phyloP scores from a whole-genome alignment of 768 basidiomycete species.

The Amanita muscaria region DNA sequence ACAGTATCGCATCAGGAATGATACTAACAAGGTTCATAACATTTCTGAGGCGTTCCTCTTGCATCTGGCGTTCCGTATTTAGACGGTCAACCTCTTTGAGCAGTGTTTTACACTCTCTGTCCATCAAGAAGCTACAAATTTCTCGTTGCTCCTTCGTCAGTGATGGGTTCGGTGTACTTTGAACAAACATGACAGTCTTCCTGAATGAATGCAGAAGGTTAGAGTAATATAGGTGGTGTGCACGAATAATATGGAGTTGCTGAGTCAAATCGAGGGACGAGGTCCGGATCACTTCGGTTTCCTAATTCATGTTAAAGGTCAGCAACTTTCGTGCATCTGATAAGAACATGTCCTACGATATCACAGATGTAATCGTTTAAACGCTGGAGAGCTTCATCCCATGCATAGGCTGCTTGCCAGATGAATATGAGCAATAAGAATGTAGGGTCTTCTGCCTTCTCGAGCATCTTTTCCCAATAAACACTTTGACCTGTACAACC shows the following conservation, averaged over 20 bases:
- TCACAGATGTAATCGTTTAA: slow-evolving; percentile 42
- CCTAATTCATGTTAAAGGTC: slow-evolving; percentile 23
- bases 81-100: slow-evolving; percentile 41
- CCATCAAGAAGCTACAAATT: slow-evolving; percentile 26
- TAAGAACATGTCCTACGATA: slow-evolving; percentile 27
- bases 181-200: slow-evolving; percentile 43
- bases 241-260: slow-evolving; percentile 49
- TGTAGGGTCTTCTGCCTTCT: slow-evolving; percentile 41
- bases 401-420: slow-evolving; percentile 55
- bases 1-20: not conserved
- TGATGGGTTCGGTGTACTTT: slow-evolving; percentile 42
- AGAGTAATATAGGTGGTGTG: slow-evolving; percentile 50
- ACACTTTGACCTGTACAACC: slow-evolving; percentile 29
- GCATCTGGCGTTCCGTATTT: slow-evolving; percentile 31
- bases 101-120: slow-evolving; percentile 38
- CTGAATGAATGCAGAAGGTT: slow-evolving; percentile 46
- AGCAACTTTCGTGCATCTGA: not conserved
- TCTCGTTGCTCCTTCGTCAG: slow-evolving; percentile 26
- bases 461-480: slow-evolving; percentile 36
- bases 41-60: slow-evolving; percentile 38
- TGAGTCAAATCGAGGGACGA: slow-evolving; percentile 38
- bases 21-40: slow-evolving; percentile 37
- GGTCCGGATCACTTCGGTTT: slow-evolving; percentile 37
- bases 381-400: slow-evolving; percentile 50
- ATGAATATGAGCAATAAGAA: slow-evolving; percentile 44